Conservation (phyloP, 2,329 filamentous ascomycete genomes). For the Parascedosporium putredinis region DNA sequence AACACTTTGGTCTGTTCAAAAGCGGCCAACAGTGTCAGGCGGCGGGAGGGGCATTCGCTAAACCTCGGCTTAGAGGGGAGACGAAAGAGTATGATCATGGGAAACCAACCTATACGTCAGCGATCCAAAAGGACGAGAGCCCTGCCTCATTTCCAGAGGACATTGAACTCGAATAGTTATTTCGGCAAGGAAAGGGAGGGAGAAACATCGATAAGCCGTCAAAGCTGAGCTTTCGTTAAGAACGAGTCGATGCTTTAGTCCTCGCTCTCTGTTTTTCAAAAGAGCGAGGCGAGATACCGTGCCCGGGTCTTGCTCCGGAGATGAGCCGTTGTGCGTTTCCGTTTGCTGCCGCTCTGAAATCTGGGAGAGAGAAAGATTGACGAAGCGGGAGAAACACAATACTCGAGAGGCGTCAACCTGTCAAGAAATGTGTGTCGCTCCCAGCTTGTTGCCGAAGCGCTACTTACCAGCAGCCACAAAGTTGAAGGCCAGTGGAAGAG, state of each 20-base stretch:
- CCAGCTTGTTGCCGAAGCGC: constrained; percentile 12
- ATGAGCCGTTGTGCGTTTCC: neutral
- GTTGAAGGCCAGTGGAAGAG: constrained; percentile 71
- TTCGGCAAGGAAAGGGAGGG: too few relatives aligned
- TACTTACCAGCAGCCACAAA: constrained; percentile 90
- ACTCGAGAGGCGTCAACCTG: neutral
- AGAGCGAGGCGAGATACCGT: neutral
- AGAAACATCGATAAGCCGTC: neutral
- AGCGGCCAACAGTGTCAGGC: neutral
- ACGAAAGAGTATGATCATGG: constrained; percentile 6
- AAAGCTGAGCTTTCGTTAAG: neutral
- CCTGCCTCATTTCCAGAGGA: neutral
- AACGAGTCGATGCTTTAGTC: neutral
- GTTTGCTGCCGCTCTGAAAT: constrained; percentile 6
- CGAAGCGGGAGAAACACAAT: neutral
- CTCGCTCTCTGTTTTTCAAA: neutral
- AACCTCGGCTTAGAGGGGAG: neutral
- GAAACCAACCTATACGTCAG: constrained; percentile 9
- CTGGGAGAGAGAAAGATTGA: constrained; percentile 1
- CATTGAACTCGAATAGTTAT: too few relatives aligned
- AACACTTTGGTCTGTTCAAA: neutral
- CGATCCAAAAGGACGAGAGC: neutral
- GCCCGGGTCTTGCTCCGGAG: neutral
- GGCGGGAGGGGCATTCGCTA: neutral
- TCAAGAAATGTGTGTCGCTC: neutral